Base-by-base conservation (phyloP, 2,329 filamentous ascomycete species). In the Aureobasidium melanogenum region DNA sequence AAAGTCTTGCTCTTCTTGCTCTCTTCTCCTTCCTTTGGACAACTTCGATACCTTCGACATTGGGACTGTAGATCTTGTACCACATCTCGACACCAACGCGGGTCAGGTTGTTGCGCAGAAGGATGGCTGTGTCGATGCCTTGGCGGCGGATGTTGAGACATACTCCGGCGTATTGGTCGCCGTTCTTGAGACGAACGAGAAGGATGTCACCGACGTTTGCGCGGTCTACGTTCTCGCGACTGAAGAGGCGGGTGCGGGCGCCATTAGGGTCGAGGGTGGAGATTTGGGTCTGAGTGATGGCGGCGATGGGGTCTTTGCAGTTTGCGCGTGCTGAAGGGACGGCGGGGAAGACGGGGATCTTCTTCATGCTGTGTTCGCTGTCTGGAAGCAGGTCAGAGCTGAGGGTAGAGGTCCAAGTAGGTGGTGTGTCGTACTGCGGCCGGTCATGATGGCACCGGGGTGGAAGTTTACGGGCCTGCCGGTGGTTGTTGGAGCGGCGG, bases 1-100 rank as follows among this genome's bases (percentile, higher is more conserved):
- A 96, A 74, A 99, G 80, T 67, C 91, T 82, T 28, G 92, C 93
- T 69, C 94, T 84, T 72, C 92, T 87, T 66, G 91, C 90, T 74
- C 91, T 84, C 87, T 91, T 94, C 71, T 84, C 82, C 65, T 85
- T 83, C 69, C 93, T 82, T 84, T 96, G 90, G 74, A 97, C 89
- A 68, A 99, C 88, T 77, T 99, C 93, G 70, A 99, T 91, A 65
- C 89, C 90, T 72, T 88, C 85, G 34, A 97, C 88, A 71, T 89
- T 88, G 63, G 93, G 93, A 71, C 85, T 89, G 80, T 94, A 97
- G 63, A 97, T 81, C 81, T 99, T 99, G 76, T 89, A 91, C 87
- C 91, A 96, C 90, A 96, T 94, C 82, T 99, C 94, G 63, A 96
- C 90, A 63, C 90, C 89, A 7, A 95, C 84, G 68, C 89, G 84